A percentile compares a stretch with the other conserved stretches of the same genome.
These are phyloP conservation scores for Helminthosporium solani DNA, from an alignment of 2,329 filamentous ascomycete genomes.

Conservation along the genomic window DNA sequence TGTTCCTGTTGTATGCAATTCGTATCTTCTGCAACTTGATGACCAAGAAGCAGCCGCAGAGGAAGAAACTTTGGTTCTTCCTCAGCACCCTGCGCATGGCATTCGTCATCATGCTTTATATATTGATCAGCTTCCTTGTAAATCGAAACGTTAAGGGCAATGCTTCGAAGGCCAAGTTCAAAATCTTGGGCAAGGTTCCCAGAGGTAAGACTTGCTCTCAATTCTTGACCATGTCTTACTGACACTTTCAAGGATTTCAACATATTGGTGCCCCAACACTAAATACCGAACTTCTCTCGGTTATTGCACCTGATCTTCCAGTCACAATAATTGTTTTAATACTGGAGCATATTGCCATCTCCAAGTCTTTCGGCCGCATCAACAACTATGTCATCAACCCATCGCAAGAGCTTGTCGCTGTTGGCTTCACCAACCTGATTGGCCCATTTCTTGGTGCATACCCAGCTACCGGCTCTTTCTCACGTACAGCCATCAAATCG, in stretches of 20 bases:
- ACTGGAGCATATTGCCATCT: constrained; percentile 96
- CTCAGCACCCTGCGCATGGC: constrained; percentile 84
- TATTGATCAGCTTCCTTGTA: constrained; percentile 81
- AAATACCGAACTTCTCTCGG: constrained; percentile 63
- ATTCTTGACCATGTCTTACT: neutral
- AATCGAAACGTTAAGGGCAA: constrained; percentile 64
- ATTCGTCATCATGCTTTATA: constrained; percentile 90
- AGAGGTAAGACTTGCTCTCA: constrained; percentile 54
- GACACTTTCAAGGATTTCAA: constrained; percentile 58
- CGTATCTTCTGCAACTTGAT: constrained; percentile 64
- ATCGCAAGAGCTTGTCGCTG: constrained; percentile 93
- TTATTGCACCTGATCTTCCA: constrained; percentile 73
- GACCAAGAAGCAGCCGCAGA: constrained; percentile 68
- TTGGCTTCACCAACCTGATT: constrained; percentile 85
- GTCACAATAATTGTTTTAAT: constrained; percentile 87
- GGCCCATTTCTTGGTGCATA: constrained; percentile 90
- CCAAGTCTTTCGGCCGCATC: constrained; percentile 91
- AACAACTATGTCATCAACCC: constrained; percentile 98
- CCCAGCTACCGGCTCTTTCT: constrained; percentile 92
- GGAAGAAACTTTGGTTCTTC: constrained; percentile 86
- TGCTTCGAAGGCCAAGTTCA: constrained; percentile 62
- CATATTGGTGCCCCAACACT: constrained; percentile 73
- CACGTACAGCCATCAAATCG: constrained; percentile 92
- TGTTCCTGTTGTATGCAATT: constrained; percentile 70
- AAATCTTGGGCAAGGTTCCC: constrained; percentile 72